phyloP scores from a whole-genome alignment of 1,139 yeast genomes.

The Yamadazyma pseudoaaseri region DNA sequence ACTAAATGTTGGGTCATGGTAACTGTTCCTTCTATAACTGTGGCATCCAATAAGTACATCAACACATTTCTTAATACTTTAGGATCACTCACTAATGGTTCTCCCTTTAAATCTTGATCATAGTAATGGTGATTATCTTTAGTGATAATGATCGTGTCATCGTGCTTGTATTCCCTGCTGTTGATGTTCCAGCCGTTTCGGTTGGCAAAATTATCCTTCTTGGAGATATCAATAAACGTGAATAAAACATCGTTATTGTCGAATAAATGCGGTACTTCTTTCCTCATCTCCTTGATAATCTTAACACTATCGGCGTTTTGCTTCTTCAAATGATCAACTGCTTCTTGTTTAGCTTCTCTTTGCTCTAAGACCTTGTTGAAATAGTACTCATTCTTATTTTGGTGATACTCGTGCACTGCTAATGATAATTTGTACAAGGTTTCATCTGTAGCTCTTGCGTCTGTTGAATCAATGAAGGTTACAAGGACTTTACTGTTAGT shows the following conservation, averaged over 20 bases:
- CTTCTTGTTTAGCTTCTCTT: constrained; percentile 42
- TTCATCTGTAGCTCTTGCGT: constrained; percentile 34
- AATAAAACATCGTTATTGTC: constrained; percentile 44
- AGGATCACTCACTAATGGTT: constrained; percentile 30
- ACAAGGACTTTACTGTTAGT: constrained; percentile 49
- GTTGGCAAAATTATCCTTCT: constrained; percentile 28
- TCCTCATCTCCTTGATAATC: constrained; percentile 47
- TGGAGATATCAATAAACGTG: constrained; percentile 53
- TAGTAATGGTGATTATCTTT: constrained; percentile 34
- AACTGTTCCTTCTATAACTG: constrained; percentile 15
- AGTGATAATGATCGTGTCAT: constrained; percentile 38
- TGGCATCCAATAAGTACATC: constrained; percentile 32
- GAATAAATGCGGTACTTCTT: constrained; percentile 47
- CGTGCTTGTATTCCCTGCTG: constrained; percentile 34
- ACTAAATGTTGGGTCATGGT: constrained; percentile 25
- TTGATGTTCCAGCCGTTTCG: constrained; percentile 43
- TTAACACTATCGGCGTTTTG: constrained; percentile 39
- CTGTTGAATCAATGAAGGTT: constrained; percentile 47
- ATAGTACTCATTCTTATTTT: constrained; percentile 42
- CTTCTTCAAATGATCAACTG: constrained; percentile 43
- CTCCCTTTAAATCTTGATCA: constrained; percentile 32
- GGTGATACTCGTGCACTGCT: constrained; percentile 55
- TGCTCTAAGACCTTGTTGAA: constrained; percentile 35
- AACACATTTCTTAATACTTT: constrained; percentile 25
- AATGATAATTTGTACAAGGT: constrained; percentile 44